Evolutionary conservation across 805 yeast genomes (phyloP), one percentile per base, ranked within the genome.

Genomic region (Hyphopichia homilentoma): DNA sequence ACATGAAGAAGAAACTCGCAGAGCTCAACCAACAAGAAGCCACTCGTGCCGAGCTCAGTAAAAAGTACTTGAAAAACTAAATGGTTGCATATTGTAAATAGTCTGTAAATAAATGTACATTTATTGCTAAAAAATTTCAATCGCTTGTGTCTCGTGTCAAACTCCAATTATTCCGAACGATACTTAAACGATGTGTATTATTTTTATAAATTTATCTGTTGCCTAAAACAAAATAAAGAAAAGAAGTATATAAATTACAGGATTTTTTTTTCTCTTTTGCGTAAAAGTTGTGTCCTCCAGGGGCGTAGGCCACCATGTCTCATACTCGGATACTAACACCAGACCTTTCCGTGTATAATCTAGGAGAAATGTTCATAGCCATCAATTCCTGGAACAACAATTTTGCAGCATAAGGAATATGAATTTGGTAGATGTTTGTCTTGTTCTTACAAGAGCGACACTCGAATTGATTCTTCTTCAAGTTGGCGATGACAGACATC

Each of bases 331-430:
- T 59, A 30, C 71, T 59, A 11, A 70, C 64, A 5, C 83, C 84
- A 7, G 88, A 77, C 48, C 89, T 79, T 48, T 90, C 96, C n/a
- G 97, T 87, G 63, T 90, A 90, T 69, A 90, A 65, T 66, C 98
- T 81, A 34, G 97, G 98, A 14, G 96, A 84, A 52, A 93, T 93
- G 63, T 93, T 93, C 99, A 93, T 93, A 25, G 98, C 96, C 97
- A 93, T 93, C 56, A 93, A 76, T 68, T 93, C 99, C 69, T 93
- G 99, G 87, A 93, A 93, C 59, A 93, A 69, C 57, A 93, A 74
- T 68, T 93, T 93, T 34, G 98, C 98, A 29, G 99, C 99, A 60
- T 93, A 93, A 29, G 99, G 99, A 54, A 93, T 86, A 55, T 90
- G 95, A 46, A 89, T 84, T 73, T 93, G 99, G 66, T 87, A 93